phyloP scores from a whole-genome alignment of 208 protist genomes.

The Leishmania turanica region DNA sequence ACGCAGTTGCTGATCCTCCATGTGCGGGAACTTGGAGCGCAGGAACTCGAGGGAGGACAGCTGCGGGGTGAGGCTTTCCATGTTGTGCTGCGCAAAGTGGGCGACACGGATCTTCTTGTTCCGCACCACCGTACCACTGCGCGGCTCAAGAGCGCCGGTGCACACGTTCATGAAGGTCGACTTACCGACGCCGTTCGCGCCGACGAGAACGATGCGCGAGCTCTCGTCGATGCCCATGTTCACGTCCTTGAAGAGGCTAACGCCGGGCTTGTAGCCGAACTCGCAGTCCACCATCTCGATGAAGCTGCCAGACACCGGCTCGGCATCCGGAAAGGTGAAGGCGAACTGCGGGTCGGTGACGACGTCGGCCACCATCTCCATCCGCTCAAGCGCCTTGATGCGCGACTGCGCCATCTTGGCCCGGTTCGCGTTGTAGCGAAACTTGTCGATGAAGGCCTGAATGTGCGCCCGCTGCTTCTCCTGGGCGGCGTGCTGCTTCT shows the following conservation, averaged over 20 bases:
- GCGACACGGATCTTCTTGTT: slow-evolving; percentile 90
- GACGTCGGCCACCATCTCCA: slow-evolving; percentile 88
- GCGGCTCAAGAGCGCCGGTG: slow-evolving; percentile 81
- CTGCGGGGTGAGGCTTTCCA: slow-evolving; percentile 91
- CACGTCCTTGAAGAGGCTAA: slow-evolving; percentile 90
- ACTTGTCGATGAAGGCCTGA: slow-evolving; percentile 95
- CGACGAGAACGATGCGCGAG: slow-evolving; percentile 91
- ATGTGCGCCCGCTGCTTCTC: slow-evolving; percentile 92
- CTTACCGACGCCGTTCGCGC: slow-evolving; percentile 94
- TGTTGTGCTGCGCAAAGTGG: slow-evolving; percentile 95
- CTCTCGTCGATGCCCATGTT: slow-evolving; percentile 91
- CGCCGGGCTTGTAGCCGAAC: slow-evolving; percentile 91
- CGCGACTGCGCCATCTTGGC: slow-evolving; percentile 95
- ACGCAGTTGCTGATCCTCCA: slow-evolving; percentile 84
- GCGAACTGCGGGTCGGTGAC: slow-evolving; percentile 90
- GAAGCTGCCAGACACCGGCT: slow-evolving; percentile 75
- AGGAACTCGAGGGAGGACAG: slow-evolving; percentile 93
- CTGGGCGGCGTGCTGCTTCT: slow-evolving; percentile 89
- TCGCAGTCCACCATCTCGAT: slow-evolving; percentile 91
- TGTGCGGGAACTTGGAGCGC: slow-evolving; percentile 79
- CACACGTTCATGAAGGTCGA: slow-evolving; percentile 96
- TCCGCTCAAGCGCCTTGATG: slow-evolving; percentile 94
- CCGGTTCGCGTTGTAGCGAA: slow-evolving; percentile 90
- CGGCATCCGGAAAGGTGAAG: slow-evolving; percentile 93
- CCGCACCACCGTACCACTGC: slow-evolving; percentile 75